phyloP scores from a whole-genome alignment of 352 stramenopile genomes.

The Globisporangium abappressorium region DNA sequence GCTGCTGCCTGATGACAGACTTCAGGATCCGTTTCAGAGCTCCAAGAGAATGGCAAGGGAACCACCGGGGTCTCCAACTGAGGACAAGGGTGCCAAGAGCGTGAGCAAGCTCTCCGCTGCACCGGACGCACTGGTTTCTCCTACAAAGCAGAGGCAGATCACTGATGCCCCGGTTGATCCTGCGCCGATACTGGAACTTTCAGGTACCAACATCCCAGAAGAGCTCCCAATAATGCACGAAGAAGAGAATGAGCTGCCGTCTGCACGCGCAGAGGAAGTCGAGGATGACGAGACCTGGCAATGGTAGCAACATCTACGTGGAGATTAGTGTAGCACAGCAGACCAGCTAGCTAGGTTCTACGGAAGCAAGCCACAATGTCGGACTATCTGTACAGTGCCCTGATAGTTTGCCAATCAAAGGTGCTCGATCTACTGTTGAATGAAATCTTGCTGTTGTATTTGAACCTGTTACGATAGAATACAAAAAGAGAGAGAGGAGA shows the following conservation, averaged over 20 bases:
- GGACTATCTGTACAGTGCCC: too few relatives aligned
- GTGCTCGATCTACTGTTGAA: too few relatives aligned
- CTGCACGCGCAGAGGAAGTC: constrained; percentile 42
- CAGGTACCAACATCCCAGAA: constrained; percentile 34
- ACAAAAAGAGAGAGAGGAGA: too few relatives aligned
- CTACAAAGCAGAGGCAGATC: constrained; percentile 1
- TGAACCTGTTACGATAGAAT: too few relatives aligned
- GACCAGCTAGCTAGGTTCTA: too few relatives aligned
- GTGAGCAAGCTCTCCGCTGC: neutral
- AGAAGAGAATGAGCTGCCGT: constrained; percentile 1
- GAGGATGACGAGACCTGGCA: constrained; percentile 33
- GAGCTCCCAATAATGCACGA: constrained; percentile 17
- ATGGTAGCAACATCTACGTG: constrained; percentile 16
- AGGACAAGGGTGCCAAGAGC: neutral
- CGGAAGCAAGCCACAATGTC: too few relatives aligned
- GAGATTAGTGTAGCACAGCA: too few relatives aligned
- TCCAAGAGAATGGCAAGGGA: neutral
- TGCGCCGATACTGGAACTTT: neutral
- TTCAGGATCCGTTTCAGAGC: constrained; percentile 42
- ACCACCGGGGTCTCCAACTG: neutral
- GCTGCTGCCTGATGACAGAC: constrained; percentile 55
- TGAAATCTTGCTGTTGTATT: too few relatives aligned
- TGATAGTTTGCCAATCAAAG: too few relatives aligned
- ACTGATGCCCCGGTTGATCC: too few relatives aligned
- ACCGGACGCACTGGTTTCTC: constrained; percentile 7